A percentile compares a stretch with the other conserved stretches of the same genome.
Conservation (phyloP, 257 asterid species). For the Plantago ovata region DNA sequence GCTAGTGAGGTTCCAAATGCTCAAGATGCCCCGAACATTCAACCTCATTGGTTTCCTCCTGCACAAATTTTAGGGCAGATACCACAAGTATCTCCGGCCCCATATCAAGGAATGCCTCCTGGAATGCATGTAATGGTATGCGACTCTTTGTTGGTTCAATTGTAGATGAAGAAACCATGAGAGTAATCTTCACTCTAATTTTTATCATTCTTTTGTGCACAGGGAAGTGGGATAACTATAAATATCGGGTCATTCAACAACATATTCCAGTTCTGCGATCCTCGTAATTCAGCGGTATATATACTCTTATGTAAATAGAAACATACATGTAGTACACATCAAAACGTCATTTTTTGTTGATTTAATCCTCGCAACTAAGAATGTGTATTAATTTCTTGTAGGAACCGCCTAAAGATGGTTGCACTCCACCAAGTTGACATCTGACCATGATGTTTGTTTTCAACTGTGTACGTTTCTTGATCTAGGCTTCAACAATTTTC, state of each 20-base stretch:
- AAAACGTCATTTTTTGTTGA: background rate
- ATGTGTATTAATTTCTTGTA: background rate
- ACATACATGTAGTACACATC: background rate
- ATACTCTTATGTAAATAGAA: background rate
- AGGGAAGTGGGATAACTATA: background rate
- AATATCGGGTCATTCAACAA: conserved; percentile 1
- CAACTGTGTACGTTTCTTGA: background rate
- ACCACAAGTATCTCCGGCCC: background rate
- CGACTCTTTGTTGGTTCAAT: background rate
- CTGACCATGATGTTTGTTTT: too few relatives aligned
- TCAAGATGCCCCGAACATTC: conserved; percentile 1
- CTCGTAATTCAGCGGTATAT: background rate
- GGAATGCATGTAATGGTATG: conserved; percentile 11
- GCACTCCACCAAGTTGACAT: background rate
- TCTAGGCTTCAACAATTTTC: background rate
- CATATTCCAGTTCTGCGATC: background rate
- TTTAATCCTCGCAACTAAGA: background rate
- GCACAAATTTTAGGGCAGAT: conserved; percentile 5
- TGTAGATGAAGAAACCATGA: background rate
- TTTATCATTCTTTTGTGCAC: background rate
- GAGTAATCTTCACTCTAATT: background rate
- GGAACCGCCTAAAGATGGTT: conserved; percentile 2
- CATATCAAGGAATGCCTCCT: conserved; percentile 7
- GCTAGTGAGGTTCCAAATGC: conserved; percentile 7
- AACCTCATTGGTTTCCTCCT: background rate